A percentile compares a stretch with the other conserved stretches of the same genome.
Conservation (phyloP, 2,329 filamentous ascomycete species). For the Ascochyta fabae region DNA sequence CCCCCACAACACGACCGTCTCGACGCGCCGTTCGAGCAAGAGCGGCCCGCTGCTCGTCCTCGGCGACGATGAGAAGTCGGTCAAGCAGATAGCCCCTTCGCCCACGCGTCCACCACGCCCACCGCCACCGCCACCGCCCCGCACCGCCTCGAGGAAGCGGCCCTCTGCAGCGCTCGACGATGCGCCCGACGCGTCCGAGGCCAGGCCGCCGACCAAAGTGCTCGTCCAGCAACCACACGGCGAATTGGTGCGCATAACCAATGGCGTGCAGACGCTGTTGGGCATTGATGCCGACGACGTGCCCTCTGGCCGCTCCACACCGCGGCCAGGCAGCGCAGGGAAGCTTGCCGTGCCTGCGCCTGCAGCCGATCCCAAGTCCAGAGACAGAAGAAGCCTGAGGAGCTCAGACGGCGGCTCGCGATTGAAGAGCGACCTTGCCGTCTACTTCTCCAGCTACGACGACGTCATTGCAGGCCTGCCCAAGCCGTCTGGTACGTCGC, state of each 20-base stretch:
- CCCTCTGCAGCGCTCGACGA: slow-evolving; percentile 38
- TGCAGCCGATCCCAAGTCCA: slow-evolving; percentile 20
- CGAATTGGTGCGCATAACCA: slow-evolving; percentile 51
- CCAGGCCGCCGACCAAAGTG: slow-evolving; percentile 52
- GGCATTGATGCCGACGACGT: slow-evolving; percentile 43
- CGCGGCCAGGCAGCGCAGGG: slow-evolving; percentile 35
- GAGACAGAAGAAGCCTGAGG: slow-evolving; percentile 78
- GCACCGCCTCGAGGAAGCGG: slow-evolving; percentile 40
- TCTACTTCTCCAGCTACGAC: slow-evolving; percentile 93
- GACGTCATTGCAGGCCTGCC: slow-evolving; percentile 87
- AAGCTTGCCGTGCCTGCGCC: slow-evolving; percentile 37
- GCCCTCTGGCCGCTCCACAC: slow-evolving; percentile 40
- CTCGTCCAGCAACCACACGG: slow-evolving; percentile 53
- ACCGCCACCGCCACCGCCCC: slow-evolving; percentile 27
- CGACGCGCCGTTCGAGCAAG: slow-evolving; percentile 39
- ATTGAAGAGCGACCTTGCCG: slow-evolving; percentile 88
- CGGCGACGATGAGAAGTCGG: slow-evolving; percentile 28
- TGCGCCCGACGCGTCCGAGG: slow-evolving; percentile 24
- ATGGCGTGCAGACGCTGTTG: slow-evolving; percentile 50
- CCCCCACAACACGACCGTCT: slow-evolving; percentile 29
- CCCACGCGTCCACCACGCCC: slow-evolving; percentile 21
- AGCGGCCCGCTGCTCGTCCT: slow-evolving; percentile 32
- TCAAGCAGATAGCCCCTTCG: slow-evolving; percentile 18
- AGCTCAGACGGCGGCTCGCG: slow-evolving; percentile 82
- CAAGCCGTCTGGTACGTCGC: slow-evolving; percentile 71